Percentiles rank a stretch among this genome's conserved stretches.
phyloP scores from a whole-genome alignment of 2,329 filamentous ascomycete species.

The Penicillium sp. region DNA sequence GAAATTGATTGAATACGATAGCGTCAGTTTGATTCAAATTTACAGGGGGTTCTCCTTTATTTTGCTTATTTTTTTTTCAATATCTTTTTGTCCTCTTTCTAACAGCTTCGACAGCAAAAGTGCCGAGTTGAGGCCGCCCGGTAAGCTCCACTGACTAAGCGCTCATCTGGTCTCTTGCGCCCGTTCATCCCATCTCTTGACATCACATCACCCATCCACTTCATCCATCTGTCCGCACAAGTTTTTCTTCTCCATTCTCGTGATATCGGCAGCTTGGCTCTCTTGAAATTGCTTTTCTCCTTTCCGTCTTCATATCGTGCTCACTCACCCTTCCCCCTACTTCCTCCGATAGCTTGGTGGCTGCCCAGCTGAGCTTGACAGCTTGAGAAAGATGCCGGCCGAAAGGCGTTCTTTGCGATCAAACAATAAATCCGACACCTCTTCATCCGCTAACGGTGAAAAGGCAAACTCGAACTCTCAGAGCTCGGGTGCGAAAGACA shows the following conservation, averaged over 20 bases:
- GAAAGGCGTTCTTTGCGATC: slow-evolving; percentile 47
- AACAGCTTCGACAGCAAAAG: slow-evolving; percentile 3
- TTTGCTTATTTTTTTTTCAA: neutral
- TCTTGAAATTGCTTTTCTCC: slow-evolving; percentile 10
- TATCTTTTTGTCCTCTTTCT: neutral
- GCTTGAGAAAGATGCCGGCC: slow-evolving; percentile 43
- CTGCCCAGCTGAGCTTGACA: slow-evolving; percentile 31
- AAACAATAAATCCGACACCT: slow-evolving; percentile 46
- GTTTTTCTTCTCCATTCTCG: slow-evolving; percentile 16
- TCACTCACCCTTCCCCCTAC: slow-evolving; percentile 22
- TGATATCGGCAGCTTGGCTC: slow-evolving; percentile 10
- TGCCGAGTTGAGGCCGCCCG: slow-evolving; percentile 8
- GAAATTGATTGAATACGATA: neutral
- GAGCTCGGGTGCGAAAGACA: slow-evolving; percentile 44
- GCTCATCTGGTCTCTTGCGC: slow-evolving; percentile 28
- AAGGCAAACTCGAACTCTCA: slow-evolving; percentile 44
- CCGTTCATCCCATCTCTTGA: slow-evolving; percentile 35
- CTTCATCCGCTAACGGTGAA: slow-evolving; percentile 47
- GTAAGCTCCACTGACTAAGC: slow-evolving; percentile 37
- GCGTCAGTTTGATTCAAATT: neutral
- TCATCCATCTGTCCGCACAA: slow-evolving; percentile 16
- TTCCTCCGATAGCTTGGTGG: slow-evolving; percentile 28
- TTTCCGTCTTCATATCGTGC: slow-evolving; percentile 15
- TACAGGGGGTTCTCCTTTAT: neutral
- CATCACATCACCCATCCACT: slow-evolving; percentile 38